Percentiles rank a stretch among this genome's conserved stretches.
Conservation (phyloP, 306 rosid species). For the Aeschynomene evenia region DNA sequence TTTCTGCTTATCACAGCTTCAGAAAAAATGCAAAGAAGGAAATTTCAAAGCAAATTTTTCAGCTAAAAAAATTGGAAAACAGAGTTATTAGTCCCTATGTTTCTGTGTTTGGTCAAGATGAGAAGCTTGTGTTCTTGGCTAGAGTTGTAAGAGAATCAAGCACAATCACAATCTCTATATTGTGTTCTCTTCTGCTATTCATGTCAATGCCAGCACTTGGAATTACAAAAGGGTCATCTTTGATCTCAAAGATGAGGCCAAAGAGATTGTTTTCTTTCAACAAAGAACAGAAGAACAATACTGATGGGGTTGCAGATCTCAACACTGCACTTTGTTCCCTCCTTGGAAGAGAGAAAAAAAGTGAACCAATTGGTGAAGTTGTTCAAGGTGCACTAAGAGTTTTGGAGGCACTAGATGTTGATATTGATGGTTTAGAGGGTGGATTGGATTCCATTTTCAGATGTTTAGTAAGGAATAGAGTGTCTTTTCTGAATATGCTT, state of each 20-base stretch:
- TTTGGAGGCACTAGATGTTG: slow-evolving; percentile 46
- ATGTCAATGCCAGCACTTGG: slow-evolving; percentile 49
- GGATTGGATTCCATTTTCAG: slow-evolving; percentile 61
- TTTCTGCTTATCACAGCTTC: slow-evolving; percentile 50
- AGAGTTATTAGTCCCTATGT: slow-evolving; percentile 17
- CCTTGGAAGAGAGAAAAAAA: slow-evolving; percentile 28
- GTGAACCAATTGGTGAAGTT: slow-evolving; percentile 38
- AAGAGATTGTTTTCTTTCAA: slow-evolving; percentile 31
- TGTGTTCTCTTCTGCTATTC: slow-evolving; percentile 46
- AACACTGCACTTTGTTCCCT: slow-evolving; percentile 49
- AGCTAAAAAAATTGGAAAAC: slow-evolving; percentile 54
- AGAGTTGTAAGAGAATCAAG: slow-evolving; percentile 56
- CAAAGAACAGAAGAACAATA: slow-evolving; percentile 42
- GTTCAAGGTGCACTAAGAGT: slow-evolving; percentile 44
- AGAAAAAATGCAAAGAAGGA: slow-evolving; percentile 66
- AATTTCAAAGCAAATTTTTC: slow-evolving; percentile 38
- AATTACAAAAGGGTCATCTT: slow-evolving; percentile 46
- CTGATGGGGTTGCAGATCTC: slow-evolving; percentile 47
- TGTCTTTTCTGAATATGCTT: slow-evolving; percentile 63
- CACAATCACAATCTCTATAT: slow-evolving; percentile 42
- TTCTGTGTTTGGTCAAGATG: slow-evolving; percentile 37
- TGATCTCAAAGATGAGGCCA: slow-evolving; percentile 54
- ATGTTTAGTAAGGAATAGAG: slow-evolving; percentile 72
- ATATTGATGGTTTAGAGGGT: slow-evolving; percentile 47
- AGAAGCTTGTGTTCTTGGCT: slow-evolving; percentile 25